Evolutionary conservation across 2,329 filamentous ascomycete genomes (phyloP).

Genomic region (Claviceps maximensis): DNA sequence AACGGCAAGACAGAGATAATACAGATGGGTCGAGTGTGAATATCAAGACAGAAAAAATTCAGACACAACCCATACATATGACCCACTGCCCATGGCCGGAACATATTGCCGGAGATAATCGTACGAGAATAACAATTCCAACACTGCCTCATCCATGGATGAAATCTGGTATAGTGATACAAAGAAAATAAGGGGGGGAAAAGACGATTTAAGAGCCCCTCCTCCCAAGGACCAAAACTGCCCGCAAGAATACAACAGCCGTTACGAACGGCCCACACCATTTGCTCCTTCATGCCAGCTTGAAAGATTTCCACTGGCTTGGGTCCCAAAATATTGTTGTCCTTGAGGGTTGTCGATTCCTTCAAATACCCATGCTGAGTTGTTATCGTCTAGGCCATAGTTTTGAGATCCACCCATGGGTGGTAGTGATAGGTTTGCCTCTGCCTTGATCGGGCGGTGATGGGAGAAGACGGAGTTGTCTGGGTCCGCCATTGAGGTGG

Average conservation of each 20-base stretch:
- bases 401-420: slow-evolving; percentile 7
- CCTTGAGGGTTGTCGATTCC: slow-evolving; percentile 8
- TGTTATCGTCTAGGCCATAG: slow-evolving; percentile 9
- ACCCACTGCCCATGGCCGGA: background rate
- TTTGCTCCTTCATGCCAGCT: slow-evolving; percentile 3
- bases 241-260: background rate
- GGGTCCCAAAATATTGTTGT: slow-evolving; percentile 7
- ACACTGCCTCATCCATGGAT: background rate
- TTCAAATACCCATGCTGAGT: slow-evolving; percentile 9
- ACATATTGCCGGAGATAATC: background rate
- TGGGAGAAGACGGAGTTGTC: slow-evolving; percentile 10
- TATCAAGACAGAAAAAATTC: background rate
- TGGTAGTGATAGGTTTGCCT: slow-evolving; percentile 7
- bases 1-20: too few species aligned
- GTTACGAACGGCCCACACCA: slow-evolving; percentile 2
- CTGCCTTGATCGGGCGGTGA: slow-evolving; percentile 10
- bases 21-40: background rate
- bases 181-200: background rate
- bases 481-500: slow-evolving; percentile 5
- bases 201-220: too few species aligned
- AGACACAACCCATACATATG: background rate
- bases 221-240: background rate
- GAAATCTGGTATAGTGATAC: background rate
- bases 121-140: background rate
- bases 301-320: slow-evolving; percentile 2